Evolutionary conservation across 2,329 filamentous ascomycete species (phyloP), one percentile per base, ranked within the genome.

Genomic region (Lachnellula suecica): DNA sequence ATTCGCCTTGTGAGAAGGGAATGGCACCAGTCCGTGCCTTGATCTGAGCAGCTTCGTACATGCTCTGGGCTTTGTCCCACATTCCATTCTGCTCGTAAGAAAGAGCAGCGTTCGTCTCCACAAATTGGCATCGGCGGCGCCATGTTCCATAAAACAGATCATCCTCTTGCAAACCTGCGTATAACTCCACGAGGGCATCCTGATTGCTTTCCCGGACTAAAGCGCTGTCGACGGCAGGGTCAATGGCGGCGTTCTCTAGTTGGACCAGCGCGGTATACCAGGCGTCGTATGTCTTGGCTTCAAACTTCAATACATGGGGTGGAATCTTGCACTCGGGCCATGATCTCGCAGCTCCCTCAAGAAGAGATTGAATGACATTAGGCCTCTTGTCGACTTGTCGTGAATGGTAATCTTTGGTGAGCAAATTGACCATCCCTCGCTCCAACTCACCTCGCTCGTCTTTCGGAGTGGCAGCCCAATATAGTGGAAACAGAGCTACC

Each of bases 11-110:
- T 1, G 93, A 96, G 70, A 97, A 97, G 0, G 94, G 93, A 56
- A 97, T 84, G n/a, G 93, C 90, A 47, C 92, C 94, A 0, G 93
- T 97, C 43, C 95, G 84, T 41, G 95, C 94, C 70, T 97, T 99
- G 69, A 99, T 91, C 71, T 99, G 95, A 0, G 95, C 94, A 51
- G 87, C 87, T 71, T 99, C 94, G 70, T 97, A 99, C 75, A 97
- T 87, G 66, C 89, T 89, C 72, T 99, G 95, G 1, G 95, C 92
- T 72, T 97, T 97, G 65, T 99, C 94, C 95, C 94, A 99, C 83
- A 97, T 96, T 44, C 94, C 94, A 63, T 96, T 96, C 68, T 99
- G 95, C 73, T 99, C 95, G 63, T 97, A 99, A 0, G 94, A 99
- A 7, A 99, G 77, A 1, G 92, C 94, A 13, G 94, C 91, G 67